Evolutionary conservation across 495 filamentous ascomycete species (phyloP).

Genomic region (Aspergillus avenaceus): DNA sequence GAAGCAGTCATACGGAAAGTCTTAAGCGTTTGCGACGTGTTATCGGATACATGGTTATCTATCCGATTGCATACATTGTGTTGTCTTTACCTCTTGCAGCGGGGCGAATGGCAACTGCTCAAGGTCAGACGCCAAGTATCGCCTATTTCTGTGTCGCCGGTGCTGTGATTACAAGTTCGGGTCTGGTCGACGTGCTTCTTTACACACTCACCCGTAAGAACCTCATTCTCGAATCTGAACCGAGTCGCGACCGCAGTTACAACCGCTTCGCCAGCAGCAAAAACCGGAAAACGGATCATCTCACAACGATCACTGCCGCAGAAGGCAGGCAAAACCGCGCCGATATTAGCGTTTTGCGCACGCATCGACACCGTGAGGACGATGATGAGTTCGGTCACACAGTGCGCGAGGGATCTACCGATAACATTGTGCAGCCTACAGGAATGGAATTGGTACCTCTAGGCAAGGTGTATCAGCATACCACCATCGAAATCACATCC

Average conservation of each 20-base stretch:
- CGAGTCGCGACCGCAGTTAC: slow-evolving; percentile 35
- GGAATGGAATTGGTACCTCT: slow-evolving; percentile 32
- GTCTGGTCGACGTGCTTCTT: slow-evolving; percentile 67
- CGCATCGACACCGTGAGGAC: slow-evolving; percentile 10
- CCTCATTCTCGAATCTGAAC: slow-evolving; percentile 41
- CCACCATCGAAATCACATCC: slow-evolving; percentile 41
- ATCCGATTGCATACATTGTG: slow-evolving; percentile 68
- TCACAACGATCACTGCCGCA: slow-evolving; percentile 30
- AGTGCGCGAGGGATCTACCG: slow-evolving; percentile 33
- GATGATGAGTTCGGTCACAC: slow-evolving; percentile 14
- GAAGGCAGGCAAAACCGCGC: slow-evolving; percentile 22
- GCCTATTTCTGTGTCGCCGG: slow-evolving; percentile 66
- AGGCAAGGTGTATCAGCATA: slow-evolving; percentile 44
- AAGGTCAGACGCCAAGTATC: slow-evolving; percentile 48
- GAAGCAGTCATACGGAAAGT: slow-evolving; percentile 34
- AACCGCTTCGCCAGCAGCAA: slow-evolving; percentile 32
- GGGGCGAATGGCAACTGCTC: slow-evolving; percentile 63
- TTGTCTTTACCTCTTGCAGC: slow-evolving; percentile 69
- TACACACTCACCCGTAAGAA: slow-evolving; percentile 64
- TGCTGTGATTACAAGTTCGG: slow-evolving; percentile 68
- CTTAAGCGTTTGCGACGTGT: slow-evolving; percentile 42
- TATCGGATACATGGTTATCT: slow-evolving; percentile 68
- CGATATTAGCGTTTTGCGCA: slow-evolving; percentile 22
- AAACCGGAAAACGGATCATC: slow-evolving; percentile 26
- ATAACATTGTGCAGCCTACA: slow-evolving; percentile 30